A percentile compares a stretch with the other conserved stretches of the same genome.
Conservation (phyloP, 805 yeast genomes). For the Ogataea trehalophila region DNA sequence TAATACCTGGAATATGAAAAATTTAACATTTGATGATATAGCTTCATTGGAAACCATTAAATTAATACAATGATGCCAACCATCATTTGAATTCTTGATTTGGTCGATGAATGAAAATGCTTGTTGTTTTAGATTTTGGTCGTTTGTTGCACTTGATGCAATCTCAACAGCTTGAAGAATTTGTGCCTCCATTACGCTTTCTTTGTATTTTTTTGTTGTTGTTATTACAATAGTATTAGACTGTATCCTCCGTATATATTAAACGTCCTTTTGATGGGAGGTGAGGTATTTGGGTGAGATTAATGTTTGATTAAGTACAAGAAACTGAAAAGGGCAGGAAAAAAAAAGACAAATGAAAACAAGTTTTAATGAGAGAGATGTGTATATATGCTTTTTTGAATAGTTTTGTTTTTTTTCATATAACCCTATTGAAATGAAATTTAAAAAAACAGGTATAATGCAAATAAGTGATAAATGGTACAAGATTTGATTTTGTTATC, state of each 20-base stretch:
- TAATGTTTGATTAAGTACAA: no score
- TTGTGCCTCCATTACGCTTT: conserved; percentile 39
- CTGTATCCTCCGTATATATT: not conserved
- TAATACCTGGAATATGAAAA: conserved; percentile 66
- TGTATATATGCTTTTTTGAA: no score
- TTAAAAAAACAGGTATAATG: no score
- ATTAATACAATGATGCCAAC: conserved; percentile 51
- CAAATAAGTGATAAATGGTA: no score
- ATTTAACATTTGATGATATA: conserved; percentile 52
- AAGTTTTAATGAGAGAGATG: no score
- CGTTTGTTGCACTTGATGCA: conserved; percentile 69
- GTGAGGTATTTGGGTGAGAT: no score
- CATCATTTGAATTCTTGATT: conserved; percentile 48
- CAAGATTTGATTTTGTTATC: no score
- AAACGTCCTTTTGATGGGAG: not conserved
- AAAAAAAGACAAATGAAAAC: no score
- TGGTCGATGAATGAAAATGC: conserved; percentile 51
- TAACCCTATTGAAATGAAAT: no score
- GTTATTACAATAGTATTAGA: not conserved
- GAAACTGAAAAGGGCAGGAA: no score
- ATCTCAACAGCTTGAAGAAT: conserved; percentile 85
- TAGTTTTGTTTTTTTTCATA: no score
- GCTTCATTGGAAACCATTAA: conserved; percentile 33
- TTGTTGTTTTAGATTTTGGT: conserved; percentile 55
- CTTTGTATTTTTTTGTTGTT: not conserved